Evolutionary conservation across 164 flowering plant genomes (phyloP).

Genomic region (Kalanchoe fedtschenkoi): DNA sequence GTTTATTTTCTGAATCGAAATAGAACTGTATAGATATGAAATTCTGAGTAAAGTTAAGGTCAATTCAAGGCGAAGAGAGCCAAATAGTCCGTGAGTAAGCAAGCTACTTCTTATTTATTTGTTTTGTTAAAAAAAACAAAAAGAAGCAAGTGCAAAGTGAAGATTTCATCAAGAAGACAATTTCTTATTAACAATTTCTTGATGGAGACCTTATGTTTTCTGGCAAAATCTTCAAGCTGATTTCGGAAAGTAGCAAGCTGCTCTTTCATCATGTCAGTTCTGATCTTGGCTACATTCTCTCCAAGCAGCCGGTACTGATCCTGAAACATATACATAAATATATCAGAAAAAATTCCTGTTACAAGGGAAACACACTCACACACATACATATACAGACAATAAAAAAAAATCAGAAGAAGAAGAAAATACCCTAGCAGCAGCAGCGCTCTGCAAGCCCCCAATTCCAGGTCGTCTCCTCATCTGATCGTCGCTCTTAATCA

Average conservation of each 20-base stretch:
- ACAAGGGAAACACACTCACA: not conserved
- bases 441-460: conserved; percentile 51
- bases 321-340: conserved; percentile 18
- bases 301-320: conserved; percentile 87
- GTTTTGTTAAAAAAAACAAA: not conserved
- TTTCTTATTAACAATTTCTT: not conserved
- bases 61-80: too few relatives aligned
- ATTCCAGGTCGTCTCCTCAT: conserved; percentile 56
- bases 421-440: conserved; percentile 42
- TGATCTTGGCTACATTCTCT: conserved; percentile 84
- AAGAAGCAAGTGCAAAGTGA: not conserved
- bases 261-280: conserved; percentile 92
- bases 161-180: not conserved
- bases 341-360: not conserved
- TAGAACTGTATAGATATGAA: too few relatives aligned
- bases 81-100: too few relatives aligned
- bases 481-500: too few relatives aligned
- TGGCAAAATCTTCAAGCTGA: conserved; percentile 91
- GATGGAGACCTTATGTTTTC: conserved; percentile 79
- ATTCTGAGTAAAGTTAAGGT: too few relatives aligned
- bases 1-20: too few relatives aligned
- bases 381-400: not conserved
- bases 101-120: too few relatives aligned
- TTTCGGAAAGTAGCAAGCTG: conserved; percentile 83
- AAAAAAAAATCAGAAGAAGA: not conserved